Conservation (phyloP, 306 rosid species). For the Delonix regia region DNA sequence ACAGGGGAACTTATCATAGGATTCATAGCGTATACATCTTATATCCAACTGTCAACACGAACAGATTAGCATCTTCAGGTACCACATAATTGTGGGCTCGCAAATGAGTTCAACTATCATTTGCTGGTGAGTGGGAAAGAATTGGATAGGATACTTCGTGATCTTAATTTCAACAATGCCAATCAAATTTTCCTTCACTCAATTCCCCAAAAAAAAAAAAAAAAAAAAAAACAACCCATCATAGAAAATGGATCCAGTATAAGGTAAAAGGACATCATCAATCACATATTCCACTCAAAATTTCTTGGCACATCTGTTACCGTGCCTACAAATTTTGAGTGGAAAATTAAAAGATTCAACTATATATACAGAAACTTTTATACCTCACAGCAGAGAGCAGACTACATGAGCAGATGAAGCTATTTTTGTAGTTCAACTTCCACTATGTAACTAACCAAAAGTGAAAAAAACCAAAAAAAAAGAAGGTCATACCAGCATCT, state of each 20-base stretch:
- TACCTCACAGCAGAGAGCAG: conserved; percentile 12
- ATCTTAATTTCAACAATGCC: not conserved
- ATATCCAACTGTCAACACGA: not conserved
- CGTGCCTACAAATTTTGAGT: too few relatives aligned
- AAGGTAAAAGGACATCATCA: not conserved
- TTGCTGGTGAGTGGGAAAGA: too few relatives aligned
- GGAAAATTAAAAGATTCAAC: not conserved
- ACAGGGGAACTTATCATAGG: too few relatives aligned
- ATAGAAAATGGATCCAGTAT: not conserved
- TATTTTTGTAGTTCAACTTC: not conserved
- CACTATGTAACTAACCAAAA: not conserved
- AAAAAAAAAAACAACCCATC: too few relatives aligned
- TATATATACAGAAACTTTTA: conserved; percentile 10
- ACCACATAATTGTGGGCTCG: not conserved
- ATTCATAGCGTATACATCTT: not conserved
- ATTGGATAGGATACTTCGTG: too few relatives aligned
- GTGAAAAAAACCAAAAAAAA: too few relatives aligned
- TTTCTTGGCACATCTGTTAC: conserved; percentile 18
- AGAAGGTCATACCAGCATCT: conserved; percentile 55
- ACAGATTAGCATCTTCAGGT: not conserved
- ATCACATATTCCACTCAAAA: not conserved
- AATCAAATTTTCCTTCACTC: not conserved
- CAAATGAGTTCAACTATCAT: conserved; percentile 6
- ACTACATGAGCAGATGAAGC: not conserved
- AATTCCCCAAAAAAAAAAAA: not conserved